Evolutionary conservation across 768 basidiomycete species (phyloP), one percentile per base, ranked within the genome.

Genomic region (Lactarius akahatsu): DNA sequence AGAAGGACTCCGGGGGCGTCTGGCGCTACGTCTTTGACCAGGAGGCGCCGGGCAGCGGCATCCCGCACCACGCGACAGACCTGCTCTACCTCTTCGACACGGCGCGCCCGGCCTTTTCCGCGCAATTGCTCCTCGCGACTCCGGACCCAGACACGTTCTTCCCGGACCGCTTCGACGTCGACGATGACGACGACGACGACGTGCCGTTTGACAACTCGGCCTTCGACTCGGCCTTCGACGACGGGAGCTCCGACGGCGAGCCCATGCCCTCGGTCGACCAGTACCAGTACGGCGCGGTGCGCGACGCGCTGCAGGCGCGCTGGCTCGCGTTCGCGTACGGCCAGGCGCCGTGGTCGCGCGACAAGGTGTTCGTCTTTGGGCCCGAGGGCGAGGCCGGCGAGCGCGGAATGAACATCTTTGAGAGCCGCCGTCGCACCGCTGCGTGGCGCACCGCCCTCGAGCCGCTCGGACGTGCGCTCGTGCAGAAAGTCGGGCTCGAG

Each of bases 21-120:
- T 92, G 86, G 86, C 82, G 91, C 64, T 92, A 90, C 71, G 85
- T 90, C 20, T 92, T 92, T 73, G 91, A 92, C 75, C 91, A 92
- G 77, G 91, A 90, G 71, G 84, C 87, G 1, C 88, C 90, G 10
- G 78, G 81, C 28, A 80, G 85, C 57, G 85, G 85, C 16, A 74
- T 84, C 23, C 85, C 89, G 2, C 90, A 90, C 72, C 88, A 91
- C 72, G 85, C 82, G 1, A 85, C 85, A 0, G 91, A 92, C 73
- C 76, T 92, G 54, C 81, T 90, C 64, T 92, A 92, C 74, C 81
- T 92, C 59, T 92, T 92, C 75, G 90, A 90, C 77, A 91, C 85
- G 68, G 86, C 88, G 9, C 78, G 86, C 1, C 85, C 86, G 23
- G 75, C 79, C 30, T 69, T 72, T 52, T 26, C 71, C 28, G 60